Conservation (phyloP, 345 rosid genomes). For the Durio zibethinus region DNA sequence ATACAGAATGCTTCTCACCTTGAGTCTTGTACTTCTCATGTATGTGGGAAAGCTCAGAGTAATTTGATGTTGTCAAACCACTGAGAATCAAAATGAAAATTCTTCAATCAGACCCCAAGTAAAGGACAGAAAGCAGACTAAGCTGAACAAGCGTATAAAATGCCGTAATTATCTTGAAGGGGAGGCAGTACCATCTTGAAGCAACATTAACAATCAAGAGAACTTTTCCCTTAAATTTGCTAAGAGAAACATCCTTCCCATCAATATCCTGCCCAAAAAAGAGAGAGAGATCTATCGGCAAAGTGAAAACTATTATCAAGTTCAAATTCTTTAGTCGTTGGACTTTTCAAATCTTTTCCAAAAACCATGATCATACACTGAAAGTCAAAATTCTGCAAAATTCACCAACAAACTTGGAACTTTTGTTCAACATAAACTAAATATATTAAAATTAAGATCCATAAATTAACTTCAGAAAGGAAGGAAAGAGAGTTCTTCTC, state of each 20-base stretch:
- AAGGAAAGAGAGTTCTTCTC: not conserved
- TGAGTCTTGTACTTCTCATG: slow-evolving; percentile 86
- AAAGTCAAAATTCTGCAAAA: not conserved
- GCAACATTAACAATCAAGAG: slow-evolving; percentile 93
- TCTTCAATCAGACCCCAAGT: slow-evolving; percentile 16
- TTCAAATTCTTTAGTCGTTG: not conserved
- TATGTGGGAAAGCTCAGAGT: slow-evolving; percentile 76
- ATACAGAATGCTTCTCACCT: slow-evolving; percentile 42
- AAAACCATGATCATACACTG: not conserved
- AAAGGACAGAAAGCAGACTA: slow-evolving; percentile 4
- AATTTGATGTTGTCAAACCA: slow-evolving; percentile 83
- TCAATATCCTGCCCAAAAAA: slow-evolving; percentile 67
- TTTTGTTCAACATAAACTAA: slow-evolving; percentile 17
- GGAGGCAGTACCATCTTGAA: slow-evolving; percentile 65
- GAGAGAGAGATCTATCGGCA: not conserved
- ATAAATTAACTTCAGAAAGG: not conserved
- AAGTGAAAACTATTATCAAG: not conserved
- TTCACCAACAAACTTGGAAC: not conserved
- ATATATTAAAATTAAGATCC: not conserved
- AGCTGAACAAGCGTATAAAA: not conserved
- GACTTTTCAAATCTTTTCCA: not conserved
- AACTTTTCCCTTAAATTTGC: slow-evolving; percentile 76
- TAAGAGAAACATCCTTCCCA: slow-evolving; percentile 72
- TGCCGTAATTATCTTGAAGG: not conserved
- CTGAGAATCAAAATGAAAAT: slow-evolving; percentile 39